Evolutionary conservation across 305 asterid genomes (phyloP).

Genomic region (Ilex paraguariensis): DNA sequence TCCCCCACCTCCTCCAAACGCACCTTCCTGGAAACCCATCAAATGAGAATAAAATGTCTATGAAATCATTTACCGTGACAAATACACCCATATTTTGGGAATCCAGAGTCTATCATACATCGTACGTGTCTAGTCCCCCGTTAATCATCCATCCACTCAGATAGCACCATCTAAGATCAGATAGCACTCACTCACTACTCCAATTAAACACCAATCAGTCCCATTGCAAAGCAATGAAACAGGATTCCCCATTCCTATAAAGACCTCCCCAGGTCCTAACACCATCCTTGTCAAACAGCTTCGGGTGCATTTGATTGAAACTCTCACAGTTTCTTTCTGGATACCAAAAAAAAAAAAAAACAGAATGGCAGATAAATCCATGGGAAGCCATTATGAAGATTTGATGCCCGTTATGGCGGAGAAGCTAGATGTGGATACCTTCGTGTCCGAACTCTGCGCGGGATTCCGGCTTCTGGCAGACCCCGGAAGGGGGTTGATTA

Average conservation of each 20-base stretch:
- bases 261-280: too few species aligned
- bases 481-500: background rate
- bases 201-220: too few species aligned
- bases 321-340: too few species aligned
- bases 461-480: slow-evolving; percentile 15
- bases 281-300: too few species aligned
- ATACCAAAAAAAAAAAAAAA: too few species aligned
- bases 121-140: too few species aligned
- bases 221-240: too few species aligned
- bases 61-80: background rate
- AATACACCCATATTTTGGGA: background rate
- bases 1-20: background rate
- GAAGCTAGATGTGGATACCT: slow-evolving; percentile 9
- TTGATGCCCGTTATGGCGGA: slow-evolving; percentile 17
- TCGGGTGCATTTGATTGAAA: too few species aligned
- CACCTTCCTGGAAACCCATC: background rate
- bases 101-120: background rate
- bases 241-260: too few species aligned
- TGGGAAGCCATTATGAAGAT: slow-evolving; percentile 8
- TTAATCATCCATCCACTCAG: too few species aligned
- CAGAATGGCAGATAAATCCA: background rate
- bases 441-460: slow-evolving; percentile 9
- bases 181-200: too few species aligned
- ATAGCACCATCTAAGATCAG: too few species aligned
- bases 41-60: background rate